These are phyloP conservation scores for Dryas integrifolia DNA, from an alignment of 331 rosid species.

Conservation along the genomic window DNA sequence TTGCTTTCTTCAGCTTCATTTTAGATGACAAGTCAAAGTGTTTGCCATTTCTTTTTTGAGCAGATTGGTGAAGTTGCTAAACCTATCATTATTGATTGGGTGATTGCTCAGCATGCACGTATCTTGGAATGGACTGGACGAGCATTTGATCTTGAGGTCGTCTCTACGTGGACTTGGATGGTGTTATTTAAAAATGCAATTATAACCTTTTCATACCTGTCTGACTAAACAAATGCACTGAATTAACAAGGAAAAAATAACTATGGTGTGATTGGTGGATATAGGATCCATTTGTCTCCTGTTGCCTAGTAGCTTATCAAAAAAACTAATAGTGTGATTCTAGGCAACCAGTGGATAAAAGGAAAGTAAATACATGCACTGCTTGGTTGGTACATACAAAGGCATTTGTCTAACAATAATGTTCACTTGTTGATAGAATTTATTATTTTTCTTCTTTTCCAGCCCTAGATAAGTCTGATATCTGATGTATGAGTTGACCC, in stretches of 20 bases:
- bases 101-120: conserved; percentile 50
- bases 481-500: not conserved
- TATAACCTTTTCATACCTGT: not conserved
- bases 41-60: conserved; percentile 16
- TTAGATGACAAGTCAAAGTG: conserved; percentile 8
- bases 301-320: not conserved
- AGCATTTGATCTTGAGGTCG: conserved; percentile 54
- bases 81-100: conserved; percentile 58
- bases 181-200: not conserved
- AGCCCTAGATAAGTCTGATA: not conserved
- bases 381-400: not conserved
- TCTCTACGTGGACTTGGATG: conserved; percentile 18
- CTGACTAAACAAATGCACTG: not conserved
- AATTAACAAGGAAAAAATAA: conserved; percentile 3
- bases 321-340: not conserved
- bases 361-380: not conserved
- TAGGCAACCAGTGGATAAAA: not conserved
- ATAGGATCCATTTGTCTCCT: not conserved
- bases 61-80: conserved; percentile 57
- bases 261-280: not conserved
- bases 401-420: not conserved
- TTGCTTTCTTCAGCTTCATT: conserved; percentile 4
- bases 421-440: not conserved
- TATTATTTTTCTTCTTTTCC: not conserved
- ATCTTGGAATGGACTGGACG: conserved; percentile 58